Conservation (phyloP, 768 basidiomycete genomes). For the Lactarius deliciosus region DNA sequence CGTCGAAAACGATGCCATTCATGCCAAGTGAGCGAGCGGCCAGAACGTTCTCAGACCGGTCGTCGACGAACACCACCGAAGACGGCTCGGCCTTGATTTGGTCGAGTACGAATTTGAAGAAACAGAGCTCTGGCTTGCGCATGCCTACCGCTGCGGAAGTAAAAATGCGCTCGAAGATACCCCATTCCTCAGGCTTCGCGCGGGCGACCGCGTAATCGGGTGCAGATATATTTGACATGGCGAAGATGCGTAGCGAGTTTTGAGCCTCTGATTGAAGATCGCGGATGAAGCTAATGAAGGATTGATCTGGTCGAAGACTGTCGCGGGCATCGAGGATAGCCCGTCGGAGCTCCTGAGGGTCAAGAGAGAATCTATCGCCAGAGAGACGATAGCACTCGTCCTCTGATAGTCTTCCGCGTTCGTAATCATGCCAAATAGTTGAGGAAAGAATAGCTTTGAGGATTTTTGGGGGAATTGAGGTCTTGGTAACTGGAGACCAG, state of each 20-base stretch:
- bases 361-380: slow-evolving; percentile 41
- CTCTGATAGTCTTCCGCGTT: slow-evolving; percentile 44
- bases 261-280: slow-evolving; percentile 44
- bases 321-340: slow-evolving; percentile 51
- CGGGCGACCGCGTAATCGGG: slow-evolving; percentile 51
- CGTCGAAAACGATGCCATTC: slow-evolving; percentile 53
- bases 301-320: slow-evolving; percentile 46
- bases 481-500: slow-evolving; percentile 49
- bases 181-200: slow-evolving; percentile 48
- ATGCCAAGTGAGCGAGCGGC: slow-evolving; percentile 58
- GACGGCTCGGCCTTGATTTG: slow-evolving; percentile 46
- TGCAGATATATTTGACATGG: slow-evolving; percentile 59
- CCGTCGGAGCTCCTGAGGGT: slow-evolving; percentile 41
- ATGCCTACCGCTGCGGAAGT: slow-evolving; percentile 52
- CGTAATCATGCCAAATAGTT: slow-evolving; percentile 52
- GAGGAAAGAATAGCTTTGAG: slow-evolving; percentile 46
- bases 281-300: slow-evolving; percentile 47
- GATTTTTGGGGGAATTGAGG: slow-evolving; percentile 42
- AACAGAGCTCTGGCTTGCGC: slow-evolving; percentile 56
- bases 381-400: slow-evolving; percentile 46
- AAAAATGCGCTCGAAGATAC: slow-evolving; percentile 50
- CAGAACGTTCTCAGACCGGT: slow-evolving; percentile 58
- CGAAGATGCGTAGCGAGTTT: slow-evolving; percentile 45
- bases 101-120: slow-evolving; percentile 50
- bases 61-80: slow-evolving; percentile 56